Conservation (phyloP, 2,329 filamentous ascomycete species). For the Colletotrichum australisinense region DNA sequence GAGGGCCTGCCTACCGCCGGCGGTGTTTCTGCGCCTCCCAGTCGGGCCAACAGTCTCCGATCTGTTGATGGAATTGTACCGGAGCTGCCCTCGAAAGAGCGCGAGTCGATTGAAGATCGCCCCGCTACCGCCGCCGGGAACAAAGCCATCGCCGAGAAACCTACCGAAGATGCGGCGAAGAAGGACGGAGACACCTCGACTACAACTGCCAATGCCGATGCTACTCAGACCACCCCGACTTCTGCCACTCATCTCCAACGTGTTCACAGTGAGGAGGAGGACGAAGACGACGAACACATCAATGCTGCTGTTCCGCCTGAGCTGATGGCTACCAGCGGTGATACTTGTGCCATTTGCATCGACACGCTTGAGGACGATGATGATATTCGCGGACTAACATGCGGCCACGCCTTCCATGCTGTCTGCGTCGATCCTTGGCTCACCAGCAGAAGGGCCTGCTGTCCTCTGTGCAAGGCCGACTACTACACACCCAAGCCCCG, state of each 20-base stretch:
- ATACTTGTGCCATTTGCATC: slow-evolving; percentile 96
- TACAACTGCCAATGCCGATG: neutral
- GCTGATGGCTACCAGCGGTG: slow-evolving; percentile 82
- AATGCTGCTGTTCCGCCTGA: slow-evolving; percentile 85
- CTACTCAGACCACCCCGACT: slow-evolving; percentile 19
- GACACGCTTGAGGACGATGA: slow-evolving; percentile 95
- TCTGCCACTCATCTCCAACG: slow-evolving; percentile 48
- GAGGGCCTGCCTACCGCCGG: slow-evolving; percentile 87
- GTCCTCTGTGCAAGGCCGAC: slow-evolving; percentile 96
- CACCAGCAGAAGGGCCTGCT: slow-evolving; percentile 93
- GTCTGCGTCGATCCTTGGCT: slow-evolving; percentile 97
- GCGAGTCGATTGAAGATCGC: slow-evolving; percentile 54
- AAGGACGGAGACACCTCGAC: slow-evolving; percentile 27
- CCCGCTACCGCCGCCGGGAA: slow-evolving; percentile 19
- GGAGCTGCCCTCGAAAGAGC: slow-evolving; percentile 50
- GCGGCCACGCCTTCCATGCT: slow-evolving; percentile 98
- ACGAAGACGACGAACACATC: slow-evolving; percentile 84
- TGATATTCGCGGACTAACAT: slow-evolving; percentile 92
- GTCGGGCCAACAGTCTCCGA: slow-evolving; percentile 78
- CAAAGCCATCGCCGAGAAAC: slow-evolving; percentile 26
- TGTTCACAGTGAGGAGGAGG: slow-evolving; percentile 62
- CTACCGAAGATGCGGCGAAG: slow-evolving; percentile 9
- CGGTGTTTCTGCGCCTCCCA: slow-evolving; percentile 81
- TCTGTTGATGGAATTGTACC: slow-evolving; percentile 69
- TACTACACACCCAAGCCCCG: slow-evolving; percentile 96